phyloP scores from a whole-genome alignment of 352 stramenopile species.

The Phytophthora megakarya region DNA sequence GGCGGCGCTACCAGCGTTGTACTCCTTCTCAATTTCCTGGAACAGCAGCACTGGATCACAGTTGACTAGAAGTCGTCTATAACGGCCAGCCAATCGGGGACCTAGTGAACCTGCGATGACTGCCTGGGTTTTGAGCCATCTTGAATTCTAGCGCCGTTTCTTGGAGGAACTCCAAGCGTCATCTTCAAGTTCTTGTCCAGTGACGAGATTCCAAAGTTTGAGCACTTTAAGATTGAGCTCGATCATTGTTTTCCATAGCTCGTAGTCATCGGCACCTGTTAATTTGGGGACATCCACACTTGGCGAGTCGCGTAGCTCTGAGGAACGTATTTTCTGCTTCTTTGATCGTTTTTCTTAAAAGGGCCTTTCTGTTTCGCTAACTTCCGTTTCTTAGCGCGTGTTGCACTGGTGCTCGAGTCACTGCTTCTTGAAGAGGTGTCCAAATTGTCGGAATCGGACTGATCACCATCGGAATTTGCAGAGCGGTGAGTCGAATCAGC shows the following conservation, averaged over 20 bases:
- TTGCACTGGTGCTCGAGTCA: no score
- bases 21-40: conserved; percentile 11
- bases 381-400: no score
- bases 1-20: conserved; percentile 8
- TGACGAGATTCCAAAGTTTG: neutral
- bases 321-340: neutral
- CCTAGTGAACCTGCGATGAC: conserved; percentile 6
- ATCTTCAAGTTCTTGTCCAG: neutral
- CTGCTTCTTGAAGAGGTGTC: no score
- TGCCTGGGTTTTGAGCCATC: neutral
- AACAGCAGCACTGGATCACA: conserved; percentile 5
- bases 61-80: conserved; percentile 3
- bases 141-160: neutral
- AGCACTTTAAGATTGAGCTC: neutral
- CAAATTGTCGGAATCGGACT: no score
- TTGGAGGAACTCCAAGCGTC: neutral
- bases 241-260: conserved; percentile 4
- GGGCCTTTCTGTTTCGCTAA: neutral
- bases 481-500: neutral
- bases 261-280: neutral
- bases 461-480: no score
- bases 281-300: neutral
- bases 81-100: conserved; percentile 6
- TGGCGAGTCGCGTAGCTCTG: neutral
- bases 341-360: neutral